Conservation (phyloP, 2,329 filamentous ascomycete genomes). For the Achaetomium macrosporum region DNA sequence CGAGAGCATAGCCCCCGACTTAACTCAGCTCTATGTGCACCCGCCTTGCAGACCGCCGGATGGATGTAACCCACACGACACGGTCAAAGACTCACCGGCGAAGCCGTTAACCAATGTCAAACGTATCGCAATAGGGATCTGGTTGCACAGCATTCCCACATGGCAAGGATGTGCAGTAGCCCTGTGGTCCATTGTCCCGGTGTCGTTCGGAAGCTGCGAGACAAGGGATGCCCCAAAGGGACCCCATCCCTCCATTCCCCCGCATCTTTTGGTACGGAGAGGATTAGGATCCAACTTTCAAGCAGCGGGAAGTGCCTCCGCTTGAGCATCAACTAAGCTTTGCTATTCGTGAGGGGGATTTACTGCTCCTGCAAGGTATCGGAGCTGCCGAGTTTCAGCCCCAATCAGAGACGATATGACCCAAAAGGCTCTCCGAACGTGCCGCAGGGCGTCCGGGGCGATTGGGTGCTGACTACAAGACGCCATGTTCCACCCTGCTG, state of each 20-base stretch:
- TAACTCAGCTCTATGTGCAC: neutral
- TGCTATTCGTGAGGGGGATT: neutral
- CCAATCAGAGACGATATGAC: neutral
- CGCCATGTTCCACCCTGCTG: constrained; percentile 9
- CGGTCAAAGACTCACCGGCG: neutral
- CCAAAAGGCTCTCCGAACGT: neutral
- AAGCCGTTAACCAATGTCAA: neutral
- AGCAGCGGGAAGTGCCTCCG: too few relatives aligned
- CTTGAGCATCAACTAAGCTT: neutral
- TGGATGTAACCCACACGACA: neutral
- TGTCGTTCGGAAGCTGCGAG: neutral
- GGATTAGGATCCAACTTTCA: too few relatives aligned
- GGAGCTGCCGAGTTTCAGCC: constrained; percentile 3
- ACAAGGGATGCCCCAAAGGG: neutral
- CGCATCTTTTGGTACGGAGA: neutral
- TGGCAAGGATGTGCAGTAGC: neutral
- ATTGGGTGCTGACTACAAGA: constrained; percentile 17
- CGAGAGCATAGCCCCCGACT: constrained; percentile 3
- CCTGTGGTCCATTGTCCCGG: neutral
- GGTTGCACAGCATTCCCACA: neutral
- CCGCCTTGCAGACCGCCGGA: constrained; percentile 4
- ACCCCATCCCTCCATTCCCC: neutral
- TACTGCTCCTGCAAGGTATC: constrained; percentile 1
- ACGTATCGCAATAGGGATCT: neutral
- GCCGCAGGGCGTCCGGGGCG: neutral